phyloP scores from a whole-genome alignment of 306 rosid genomes.

The Cicer judaicum region DNA sequence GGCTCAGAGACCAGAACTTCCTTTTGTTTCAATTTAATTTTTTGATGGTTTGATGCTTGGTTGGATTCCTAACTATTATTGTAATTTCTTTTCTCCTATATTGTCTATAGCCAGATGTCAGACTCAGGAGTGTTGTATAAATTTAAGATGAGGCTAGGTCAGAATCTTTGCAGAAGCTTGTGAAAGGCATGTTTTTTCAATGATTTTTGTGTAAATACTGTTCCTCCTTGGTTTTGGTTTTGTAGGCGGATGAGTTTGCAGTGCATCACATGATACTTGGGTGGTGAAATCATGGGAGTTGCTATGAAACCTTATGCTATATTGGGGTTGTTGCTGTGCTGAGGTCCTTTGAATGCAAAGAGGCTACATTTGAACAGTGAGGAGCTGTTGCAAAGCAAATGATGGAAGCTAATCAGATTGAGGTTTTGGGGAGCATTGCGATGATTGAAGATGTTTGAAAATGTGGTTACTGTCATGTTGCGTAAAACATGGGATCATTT shows the following conservation, averaged over 20 bases:
- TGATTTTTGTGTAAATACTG: conserved; percentile 50
- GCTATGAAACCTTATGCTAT: conserved; percentile 30
- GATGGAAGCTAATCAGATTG: conserved; percentile 35
- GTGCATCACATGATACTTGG: conserved; percentile 38
- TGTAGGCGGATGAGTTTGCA: conserved; percentile 59
- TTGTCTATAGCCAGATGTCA: conserved; percentile 64
- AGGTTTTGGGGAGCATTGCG: conserved; percentile 34
- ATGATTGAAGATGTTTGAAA: conserved; percentile 40
- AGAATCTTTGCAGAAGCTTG: conserved; percentile 58
- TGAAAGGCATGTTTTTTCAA: conserved; percentile 53
- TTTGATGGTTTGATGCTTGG: conserved; percentile 29
- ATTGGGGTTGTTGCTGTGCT: conserved; percentile 40
- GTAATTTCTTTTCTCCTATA: conserved; percentile 43
- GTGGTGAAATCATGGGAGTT: conserved; percentile 36
- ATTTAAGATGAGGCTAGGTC: conserved; percentile 64
- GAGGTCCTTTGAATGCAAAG: conserved; percentile 29
- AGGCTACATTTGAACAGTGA: conserved; percentile 26
- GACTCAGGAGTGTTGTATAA: conserved; percentile 50
- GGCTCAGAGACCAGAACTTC: conserved; percentile 59
- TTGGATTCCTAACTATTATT: conserved; percentile 44
- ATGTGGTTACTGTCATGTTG: conserved; percentile 28
- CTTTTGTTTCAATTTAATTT: conserved; percentile 42
- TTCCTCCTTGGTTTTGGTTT: conserved; percentile 57
- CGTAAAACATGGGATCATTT: conserved; percentile 44
- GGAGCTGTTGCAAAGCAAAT: conserved; percentile 23